These are phyloP conservation scores for Hypoxylon cercidicola DNA, from an alignment of 495 filamentous ascomycete species.

Conservation along the genomic window DNA sequence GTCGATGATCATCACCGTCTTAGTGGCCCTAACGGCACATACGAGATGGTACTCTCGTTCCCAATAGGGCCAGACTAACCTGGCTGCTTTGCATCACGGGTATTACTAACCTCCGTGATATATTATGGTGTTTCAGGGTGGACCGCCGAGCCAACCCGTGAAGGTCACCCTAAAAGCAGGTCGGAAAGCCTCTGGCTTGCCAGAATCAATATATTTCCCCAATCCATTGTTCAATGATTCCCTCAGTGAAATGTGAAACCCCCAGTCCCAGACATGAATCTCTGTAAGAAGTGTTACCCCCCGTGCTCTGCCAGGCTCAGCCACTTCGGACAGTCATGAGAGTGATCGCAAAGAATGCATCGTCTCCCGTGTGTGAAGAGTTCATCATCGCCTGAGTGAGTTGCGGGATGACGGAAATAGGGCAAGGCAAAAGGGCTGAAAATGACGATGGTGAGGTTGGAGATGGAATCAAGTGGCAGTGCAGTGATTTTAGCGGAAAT, in stretches of 20 bases:
- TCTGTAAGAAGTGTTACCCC: not conserved
- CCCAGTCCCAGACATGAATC: not conserved
- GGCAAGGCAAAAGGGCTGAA: not conserved
- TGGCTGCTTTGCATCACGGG: constrained; percentile 1
- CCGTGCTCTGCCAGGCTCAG: not conserved
- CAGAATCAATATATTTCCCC: not conserved
- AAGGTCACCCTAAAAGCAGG: not conserved
- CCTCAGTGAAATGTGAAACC: not conserved
- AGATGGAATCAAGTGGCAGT: not conserved
- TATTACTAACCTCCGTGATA: not conserved
- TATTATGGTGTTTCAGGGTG: not conserved
- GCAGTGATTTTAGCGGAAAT: not conserved
- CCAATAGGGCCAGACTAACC: not conserved
- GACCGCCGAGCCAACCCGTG: not conserved
- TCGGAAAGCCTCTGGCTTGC: not conserved
- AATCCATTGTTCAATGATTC: not conserved
- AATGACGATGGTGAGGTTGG: not conserved
- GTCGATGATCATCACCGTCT: not conserved
- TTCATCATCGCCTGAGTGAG: not conserved
- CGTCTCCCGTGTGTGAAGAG: not conserved
- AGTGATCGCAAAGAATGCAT: constrained; percentile 1
- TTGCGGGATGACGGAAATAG: not conserved
- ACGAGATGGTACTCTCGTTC: not conserved
- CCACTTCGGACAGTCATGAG: not conserved
- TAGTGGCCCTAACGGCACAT: not conserved